Percentiles rank a stretch among this genome's conserved stretches.
These are phyloP conservation scores for Entomortierella chlamydospora DNA, from an alignment of 192 early-diverging fungal genomes.

Conservation along the genomic window DNA sequence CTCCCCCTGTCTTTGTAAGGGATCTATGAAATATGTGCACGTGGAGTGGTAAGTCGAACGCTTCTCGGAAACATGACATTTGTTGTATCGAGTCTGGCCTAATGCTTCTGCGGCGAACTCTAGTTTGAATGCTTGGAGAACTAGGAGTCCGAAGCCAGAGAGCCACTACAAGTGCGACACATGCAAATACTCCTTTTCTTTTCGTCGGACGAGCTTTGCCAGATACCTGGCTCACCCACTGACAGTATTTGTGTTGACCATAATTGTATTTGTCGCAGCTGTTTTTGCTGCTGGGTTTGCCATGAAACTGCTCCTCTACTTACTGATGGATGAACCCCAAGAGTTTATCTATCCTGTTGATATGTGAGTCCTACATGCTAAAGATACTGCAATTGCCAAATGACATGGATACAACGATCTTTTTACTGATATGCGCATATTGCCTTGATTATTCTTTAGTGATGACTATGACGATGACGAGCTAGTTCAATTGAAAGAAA, in stretches of 20 bases:
- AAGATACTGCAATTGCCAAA: not conserved
- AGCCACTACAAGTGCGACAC: slow-evolving; percentile 72
- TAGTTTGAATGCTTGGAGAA: slow-evolving; percentile 66
- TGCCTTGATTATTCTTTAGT: slow-evolving; percentile 17
- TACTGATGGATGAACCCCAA: slow-evolving; percentile 33
- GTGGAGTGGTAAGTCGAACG: slow-evolving; percentile 55
- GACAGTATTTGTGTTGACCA: slow-evolving; percentile 57
- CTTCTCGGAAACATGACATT: not conserved
- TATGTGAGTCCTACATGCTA: slow-evolving; percentile 21
- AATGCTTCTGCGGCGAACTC: not conserved
- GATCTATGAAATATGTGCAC: slow-evolving; percentile 67
- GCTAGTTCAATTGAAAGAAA: not conserved
- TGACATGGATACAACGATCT: not conserved
- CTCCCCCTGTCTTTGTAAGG: slow-evolving; percentile 69
- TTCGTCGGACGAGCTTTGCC: slow-evolving; percentile 64
- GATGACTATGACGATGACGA: slow-evolving; percentile 34
- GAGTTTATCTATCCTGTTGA: slow-evolving; percentile 39
- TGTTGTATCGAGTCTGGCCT: not conserved
- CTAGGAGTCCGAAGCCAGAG: slow-evolving; percentile 58
- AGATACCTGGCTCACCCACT: slow-evolving; percentile 54
- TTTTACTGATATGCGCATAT: slow-evolving; percentile 17
- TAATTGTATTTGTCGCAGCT: slow-evolving; percentile 28
- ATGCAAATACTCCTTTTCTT: slow-evolving; percentile 67
- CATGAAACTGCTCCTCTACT: slow-evolving; percentile 40
- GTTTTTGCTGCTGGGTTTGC: slow-evolving; percentile 45